phyloP scores from a whole-genome alignment of 306 rosid species.

The Cicer yamashitae region DNA sequence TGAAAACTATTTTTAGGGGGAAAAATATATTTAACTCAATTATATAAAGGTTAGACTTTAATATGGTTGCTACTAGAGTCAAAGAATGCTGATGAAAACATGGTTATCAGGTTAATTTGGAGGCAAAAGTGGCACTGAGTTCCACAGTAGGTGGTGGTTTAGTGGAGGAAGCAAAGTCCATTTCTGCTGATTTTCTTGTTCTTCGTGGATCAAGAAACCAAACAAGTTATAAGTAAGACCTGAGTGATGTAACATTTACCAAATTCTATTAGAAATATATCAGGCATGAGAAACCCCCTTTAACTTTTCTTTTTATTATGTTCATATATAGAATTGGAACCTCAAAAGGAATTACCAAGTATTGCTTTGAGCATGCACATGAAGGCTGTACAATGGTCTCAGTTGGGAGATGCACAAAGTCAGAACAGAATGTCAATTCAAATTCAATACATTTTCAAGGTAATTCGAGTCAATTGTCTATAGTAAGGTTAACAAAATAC shows the following conservation, averaged over 20 bases:
- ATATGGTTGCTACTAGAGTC: conserved; percentile 8
- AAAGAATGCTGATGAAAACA: conserved; percentile 19
- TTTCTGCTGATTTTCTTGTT: conserved; percentile 76
- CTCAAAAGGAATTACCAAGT: conserved; percentile 55
- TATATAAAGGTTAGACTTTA: background rate
- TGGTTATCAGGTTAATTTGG: conserved; percentile 75
- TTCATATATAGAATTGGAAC: conserved; percentile 44
- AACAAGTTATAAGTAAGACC: conserved; percentile 55
- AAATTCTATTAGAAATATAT: conserved; percentile 1
- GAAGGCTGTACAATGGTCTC: conserved; percentile 67
- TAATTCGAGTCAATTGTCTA: conserved; percentile 36
- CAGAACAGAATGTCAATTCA: conserved; percentile 46
- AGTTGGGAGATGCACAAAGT: conserved; percentile 50
- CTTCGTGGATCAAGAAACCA: conserved; percentile 68
- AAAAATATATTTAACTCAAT: background rate
- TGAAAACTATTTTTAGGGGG: background rate
- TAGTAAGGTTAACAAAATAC: background rate
- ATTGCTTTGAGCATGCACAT: conserved; percentile 74
- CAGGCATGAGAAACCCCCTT: conserved; percentile 5
- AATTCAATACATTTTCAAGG: conserved; percentile 61
- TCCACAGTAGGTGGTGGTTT: conserved; percentile 68
- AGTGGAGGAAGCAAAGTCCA: conserved; percentile 67
- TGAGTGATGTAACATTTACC: background rate
- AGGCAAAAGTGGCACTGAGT: conserved; percentile 77
- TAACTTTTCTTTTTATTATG: background rate